Conservation (phyloP, 2,329 filamentous ascomycete genomes). For the Arthrobotrys megalospora region DNA sequence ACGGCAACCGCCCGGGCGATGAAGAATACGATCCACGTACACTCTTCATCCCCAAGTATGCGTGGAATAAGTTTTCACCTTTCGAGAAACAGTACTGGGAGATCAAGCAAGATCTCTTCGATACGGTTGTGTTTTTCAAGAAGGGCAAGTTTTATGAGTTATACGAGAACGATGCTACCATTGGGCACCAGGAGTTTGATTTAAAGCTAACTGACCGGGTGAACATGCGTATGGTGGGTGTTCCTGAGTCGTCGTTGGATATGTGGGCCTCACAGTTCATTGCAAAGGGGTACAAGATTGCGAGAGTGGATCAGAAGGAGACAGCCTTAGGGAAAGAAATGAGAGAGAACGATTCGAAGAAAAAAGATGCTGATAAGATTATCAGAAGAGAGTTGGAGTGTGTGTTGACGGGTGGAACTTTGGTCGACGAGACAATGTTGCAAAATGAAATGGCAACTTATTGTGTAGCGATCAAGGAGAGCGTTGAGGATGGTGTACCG, state of each 20-base stretch:
- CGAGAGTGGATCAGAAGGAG: conserved; percentile 95
- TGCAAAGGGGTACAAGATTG: conserved; percentile 97
- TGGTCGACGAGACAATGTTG: conserved; percentile 96
- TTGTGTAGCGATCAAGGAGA: conserved; percentile 88
- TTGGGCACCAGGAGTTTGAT: conserved; percentile 96
- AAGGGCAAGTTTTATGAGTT: conserved; percentile 99
- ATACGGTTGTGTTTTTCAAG: conserved; percentile 99
- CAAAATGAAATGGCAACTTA: conserved; percentile 98
- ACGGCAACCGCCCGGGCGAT: conserved; percentile 82
- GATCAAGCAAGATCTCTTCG: conserved; percentile 98
- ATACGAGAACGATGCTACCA: conserved; percentile 94
- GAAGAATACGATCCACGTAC: conserved; percentile 93
- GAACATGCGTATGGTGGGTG: conserved; percentile 99
- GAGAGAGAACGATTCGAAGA: conserved; percentile 84
- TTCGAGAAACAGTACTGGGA: conserved; percentile 99
- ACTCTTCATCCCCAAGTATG: conserved; percentile 86
- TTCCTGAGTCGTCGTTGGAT: conserved; percentile 94
- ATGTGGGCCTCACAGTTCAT: conserved; percentile 99
- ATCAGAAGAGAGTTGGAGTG: conserved; percentile 92
- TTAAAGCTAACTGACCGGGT: conserved; percentile 97
- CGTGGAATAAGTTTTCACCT: conserved; percentile 86
- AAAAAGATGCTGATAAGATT: conserved; percentile 88
- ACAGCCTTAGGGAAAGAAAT: conserved; percentile 97
- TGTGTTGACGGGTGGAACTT: conserved; percentile 89
- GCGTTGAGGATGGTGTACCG: conserved; percentile 78